A percentile compares a stretch with the other conserved stretches of the same genome.
Conservation (phyloP, 352 stramenopile species). For the Pythium vanterpoolii region DNA sequence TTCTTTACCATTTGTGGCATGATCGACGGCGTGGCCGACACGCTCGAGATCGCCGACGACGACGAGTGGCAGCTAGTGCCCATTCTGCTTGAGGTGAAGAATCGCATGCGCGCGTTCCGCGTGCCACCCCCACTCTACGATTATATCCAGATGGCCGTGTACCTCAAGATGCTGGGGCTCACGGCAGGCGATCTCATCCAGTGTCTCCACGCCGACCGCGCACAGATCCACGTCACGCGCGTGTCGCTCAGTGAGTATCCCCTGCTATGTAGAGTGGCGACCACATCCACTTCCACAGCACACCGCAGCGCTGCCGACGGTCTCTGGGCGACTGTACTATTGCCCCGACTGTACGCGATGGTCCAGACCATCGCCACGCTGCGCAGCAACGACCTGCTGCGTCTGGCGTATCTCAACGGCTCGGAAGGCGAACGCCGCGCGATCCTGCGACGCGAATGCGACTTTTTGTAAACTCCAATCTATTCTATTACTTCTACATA, state of each 20-base stretch:
- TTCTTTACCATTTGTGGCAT: conserved; percentile 80
- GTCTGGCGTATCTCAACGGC: conserved; percentile 63
- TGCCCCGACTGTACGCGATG: conserved; percentile 61
- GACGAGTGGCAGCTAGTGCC: conserved; percentile 60
- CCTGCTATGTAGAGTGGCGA: conserved; percentile 15
- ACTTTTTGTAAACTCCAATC: conserved; percentile 40
- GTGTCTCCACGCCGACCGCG: conserved; percentile 46
- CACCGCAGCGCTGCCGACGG: conserved; percentile 11
- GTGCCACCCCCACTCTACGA: conserved; percentile 64
- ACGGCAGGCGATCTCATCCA: conserved; percentile 65
- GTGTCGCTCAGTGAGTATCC: conserved; percentile 44
- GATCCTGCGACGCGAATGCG: conserved; percentile 48
- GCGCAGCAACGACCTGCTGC: conserved; percentile 43
- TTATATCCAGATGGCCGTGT: conserved; percentile 75
- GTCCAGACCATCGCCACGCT: conserved; percentile 44
- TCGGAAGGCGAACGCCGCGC: conserved; percentile 35
- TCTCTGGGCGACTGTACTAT: conserved; percentile 59
- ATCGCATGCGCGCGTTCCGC: conserved; percentile 59
- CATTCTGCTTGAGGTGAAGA: conserved; percentile 78
- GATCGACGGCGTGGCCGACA: conserved; percentile 72
- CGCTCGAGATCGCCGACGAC: conserved; percentile 44
- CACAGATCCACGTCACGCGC: conserved; percentile 52
- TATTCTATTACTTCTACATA: conserved; percentile 29
- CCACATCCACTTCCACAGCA: not conserved
- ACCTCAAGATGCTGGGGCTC: conserved; percentile 78